Conservation (phyloP, 2,329 filamentous ascomycete species). For the Metarhizium humberi region DNA sequence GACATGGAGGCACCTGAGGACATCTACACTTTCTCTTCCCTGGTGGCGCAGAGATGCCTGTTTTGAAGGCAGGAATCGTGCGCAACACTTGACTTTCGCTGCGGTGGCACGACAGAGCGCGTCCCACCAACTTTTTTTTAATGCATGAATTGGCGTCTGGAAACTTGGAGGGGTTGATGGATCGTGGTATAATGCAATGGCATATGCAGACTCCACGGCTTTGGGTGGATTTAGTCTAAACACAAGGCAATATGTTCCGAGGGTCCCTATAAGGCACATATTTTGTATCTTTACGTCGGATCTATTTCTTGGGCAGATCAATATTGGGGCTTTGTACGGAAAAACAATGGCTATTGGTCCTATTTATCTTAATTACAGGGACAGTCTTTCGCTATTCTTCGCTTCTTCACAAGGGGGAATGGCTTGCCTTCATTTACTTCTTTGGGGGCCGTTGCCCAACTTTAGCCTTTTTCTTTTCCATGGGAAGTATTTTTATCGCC, state of each 20-base stretch:
- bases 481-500: not conserved
- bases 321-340: not conserved
- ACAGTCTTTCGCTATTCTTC: not conserved
- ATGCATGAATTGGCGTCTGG: constrained; percentile 3
- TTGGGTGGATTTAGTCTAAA: not conserved
- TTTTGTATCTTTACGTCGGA: not conserved
- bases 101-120: not conserved
- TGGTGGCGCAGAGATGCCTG: not conserved
- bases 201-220: not conserved
- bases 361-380: not conserved
- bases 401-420: not conserved
- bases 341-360: not conserved
- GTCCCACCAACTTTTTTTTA: not conserved
- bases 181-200: not conserved
- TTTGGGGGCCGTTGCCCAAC: not conserved
- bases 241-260: not conserved
- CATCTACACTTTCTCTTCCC: not conserved
- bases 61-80: not conserved
- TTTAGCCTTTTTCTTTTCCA: not conserved
- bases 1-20: not conserved
- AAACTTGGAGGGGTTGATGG: not conserved
- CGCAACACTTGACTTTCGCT: not conserved
- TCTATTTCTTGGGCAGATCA: not conserved
- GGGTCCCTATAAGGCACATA: not conserved
- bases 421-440: not conserved